Evolutionary conservation across 169 alveolate species (phyloP).

Genomic region (Perkinsus olseni): DNA sequence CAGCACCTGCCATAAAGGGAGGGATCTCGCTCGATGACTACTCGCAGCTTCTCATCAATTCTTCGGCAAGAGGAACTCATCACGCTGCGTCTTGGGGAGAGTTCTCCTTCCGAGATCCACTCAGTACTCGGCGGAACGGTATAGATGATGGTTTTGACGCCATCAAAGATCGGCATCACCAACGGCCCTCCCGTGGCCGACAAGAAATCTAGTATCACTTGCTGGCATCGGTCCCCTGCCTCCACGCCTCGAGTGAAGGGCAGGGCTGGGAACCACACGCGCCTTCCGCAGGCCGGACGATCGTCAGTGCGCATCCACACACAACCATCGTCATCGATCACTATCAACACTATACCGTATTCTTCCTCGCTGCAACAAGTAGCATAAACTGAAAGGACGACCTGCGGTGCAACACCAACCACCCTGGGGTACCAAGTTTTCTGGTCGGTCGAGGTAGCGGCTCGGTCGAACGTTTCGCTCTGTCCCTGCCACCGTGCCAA

Average conservation of each 20-base stretch:
- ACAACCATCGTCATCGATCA: not conserved
- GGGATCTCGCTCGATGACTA: no score
- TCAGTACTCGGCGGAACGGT: no score
- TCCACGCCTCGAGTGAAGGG: not conserved
- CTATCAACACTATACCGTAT: not conserved
- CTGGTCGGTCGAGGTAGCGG: not conserved
- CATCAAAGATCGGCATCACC: no score
- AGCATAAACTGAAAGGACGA: not conserved
- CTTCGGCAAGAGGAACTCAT: no score
- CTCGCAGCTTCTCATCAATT: no score
- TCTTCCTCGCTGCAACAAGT: not conserved
- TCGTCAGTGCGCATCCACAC: not conserved
- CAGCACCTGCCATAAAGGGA: not conserved
- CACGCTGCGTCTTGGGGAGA: no score
- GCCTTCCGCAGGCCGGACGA: not conserved
- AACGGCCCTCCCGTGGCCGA: no score
- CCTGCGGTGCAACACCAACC: not conserved
- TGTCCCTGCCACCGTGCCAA: no score
- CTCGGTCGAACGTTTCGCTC: no score
- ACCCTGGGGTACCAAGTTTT: not conserved
- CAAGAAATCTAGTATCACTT: not conserved
- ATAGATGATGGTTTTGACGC: no score
- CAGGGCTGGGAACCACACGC: not conserved
- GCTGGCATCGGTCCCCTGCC: not conserved
- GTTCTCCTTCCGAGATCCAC: no score